Base-by-base conservation (phyloP, 1,139 yeast genomes). In the Suhomyces ambrosiae region DNA sequence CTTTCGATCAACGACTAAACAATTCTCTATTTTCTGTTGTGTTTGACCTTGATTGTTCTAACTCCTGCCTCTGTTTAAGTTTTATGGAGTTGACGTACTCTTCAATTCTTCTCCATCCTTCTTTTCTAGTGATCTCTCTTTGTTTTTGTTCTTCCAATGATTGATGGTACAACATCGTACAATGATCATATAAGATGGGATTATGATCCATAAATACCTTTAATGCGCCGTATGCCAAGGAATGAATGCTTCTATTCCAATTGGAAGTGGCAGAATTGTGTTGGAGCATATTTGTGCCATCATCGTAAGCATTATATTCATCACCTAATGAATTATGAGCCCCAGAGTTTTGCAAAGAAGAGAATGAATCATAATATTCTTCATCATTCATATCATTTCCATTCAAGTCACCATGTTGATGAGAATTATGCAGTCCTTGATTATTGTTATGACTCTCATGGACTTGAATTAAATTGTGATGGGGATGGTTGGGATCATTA, bases 221-320 rank as follows among this genome's bases (percentile, higher is more conserved):
- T 52, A 92, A 73, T 0, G 97, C 96, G 40, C 87, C 87, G 63
- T 80, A 89, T 3, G 96, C 92, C 71, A 92, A 79, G 40, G 88
- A 81, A 52, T 92, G 95, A 33, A 92, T 90, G 33, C 95, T 88
- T 52, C 95, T 78, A 60, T 92, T 92, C 98, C 98, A 92, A 45
- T 65, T 71, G 25, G 74, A 68, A 9, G 76, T 71, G 26, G 76
- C 76, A 27, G 74, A 69, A 47, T 71, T 71, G 47, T 71, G 76
- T 28, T 46, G 53, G 21, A 47, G 52, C 48, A 47, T 42, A 23
- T 46, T 46, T 33, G 40, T 43, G 19, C 50, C 50, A 16, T 50
- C 54, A 13, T 50, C 54, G 28, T 46, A 48, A 15, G 39, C 44
- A 18, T 40, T 38, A 30, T 47, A 48, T 30, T 48, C 54, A 16